Evolutionary conservation across 352 stramenopile species (phyloP), one percentile per base, ranked within the genome.

Genomic region (Globisporangium spiculum): DNA sequence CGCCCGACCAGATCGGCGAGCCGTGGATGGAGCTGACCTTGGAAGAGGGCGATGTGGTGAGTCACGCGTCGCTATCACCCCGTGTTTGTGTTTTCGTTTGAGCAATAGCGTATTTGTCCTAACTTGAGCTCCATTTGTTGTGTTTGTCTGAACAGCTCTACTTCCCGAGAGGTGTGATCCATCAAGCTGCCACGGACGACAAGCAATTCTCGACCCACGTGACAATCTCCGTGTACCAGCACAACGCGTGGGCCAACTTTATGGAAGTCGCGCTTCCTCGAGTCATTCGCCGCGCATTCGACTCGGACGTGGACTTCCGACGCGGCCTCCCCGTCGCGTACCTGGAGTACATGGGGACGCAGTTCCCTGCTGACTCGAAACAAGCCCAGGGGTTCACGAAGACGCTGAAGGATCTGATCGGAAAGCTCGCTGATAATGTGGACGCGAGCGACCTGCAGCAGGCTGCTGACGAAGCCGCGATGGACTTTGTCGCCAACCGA

Each of bases 241-340:
- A 94, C 76, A 91, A 88, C 53, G 90, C 89, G 20, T 96, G 89
- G 89, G 86, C 86, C 9, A 95, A 96, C 69, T 96, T 96, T 66
- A 60, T 96, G 61, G 87, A 96, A 69, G 75, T 95, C 32, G 79
- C 83, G 20, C 75, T 96, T 6, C 87, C 89, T 27, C 85, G 80
- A 10, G 75, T 93, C 30, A 86, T 96, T 61, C 85, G 85, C 18
- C 81, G 87, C 60, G 87, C 87, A 0, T 95, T 96, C 46, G 89
- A 94, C 65, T 75, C 79, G 6, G 81, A 96, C 54, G 74, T 96
- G 7, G 67, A 64, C 27, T 95, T 94, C 66, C 87, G 89, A 26
- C 76, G 76, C 20, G 87, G 89, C 7, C 75, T 96, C 18, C 89
- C 89, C 12, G 67, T 89, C n/a, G 75, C 78, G 4, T 96, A 93